Evolutionary conservation across 2,329 filamentous ascomycete genomes (phyloP).

Genomic region (Didymella glomerata): DNA sequence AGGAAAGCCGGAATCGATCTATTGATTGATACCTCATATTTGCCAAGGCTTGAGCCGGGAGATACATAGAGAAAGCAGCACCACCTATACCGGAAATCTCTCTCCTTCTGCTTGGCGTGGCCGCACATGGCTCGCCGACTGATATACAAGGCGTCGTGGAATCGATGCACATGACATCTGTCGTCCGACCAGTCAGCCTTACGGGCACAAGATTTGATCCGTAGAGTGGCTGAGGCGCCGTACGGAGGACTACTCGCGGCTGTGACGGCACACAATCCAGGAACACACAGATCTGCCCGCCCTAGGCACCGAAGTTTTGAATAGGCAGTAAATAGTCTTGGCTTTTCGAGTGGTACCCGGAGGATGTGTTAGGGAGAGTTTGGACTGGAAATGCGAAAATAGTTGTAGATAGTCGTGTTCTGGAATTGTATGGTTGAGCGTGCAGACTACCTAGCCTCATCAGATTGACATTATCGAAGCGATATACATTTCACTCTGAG

Average conservation of each 20-base stretch:
- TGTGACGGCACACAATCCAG: slow-evolving; percentile 17
- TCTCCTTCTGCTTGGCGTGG: not conserved
- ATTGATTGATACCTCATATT: too few species aligned
- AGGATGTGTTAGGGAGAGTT: not conserved
- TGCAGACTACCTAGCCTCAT: not conserved
- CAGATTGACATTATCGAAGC: not conserved
- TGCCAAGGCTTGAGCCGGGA: too few species aligned
- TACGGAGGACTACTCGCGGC: not conserved
- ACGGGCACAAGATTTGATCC: not conserved
- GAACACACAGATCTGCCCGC: slow-evolving; percentile 4
- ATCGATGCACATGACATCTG: not conserved
- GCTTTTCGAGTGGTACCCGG: not conserved
- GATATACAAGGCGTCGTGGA: not conserved
- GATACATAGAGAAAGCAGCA: too few species aligned
- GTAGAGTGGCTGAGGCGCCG: not conserved
- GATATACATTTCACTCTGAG: not conserved
- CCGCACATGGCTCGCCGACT: too few species aligned
- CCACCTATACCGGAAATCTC: too few species aligned
- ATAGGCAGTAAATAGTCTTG: not conserved
- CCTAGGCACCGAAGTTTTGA: not conserved
- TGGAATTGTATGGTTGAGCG: not conserved
- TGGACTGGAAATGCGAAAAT: not conserved
- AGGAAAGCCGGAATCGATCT: too few species aligned
- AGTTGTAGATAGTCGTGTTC: not conserved
- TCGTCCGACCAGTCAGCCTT: not conserved